Conservation (phyloP, 2,329 filamentous ascomycete genomes). For the Beauveria brongniartii region DNA sequence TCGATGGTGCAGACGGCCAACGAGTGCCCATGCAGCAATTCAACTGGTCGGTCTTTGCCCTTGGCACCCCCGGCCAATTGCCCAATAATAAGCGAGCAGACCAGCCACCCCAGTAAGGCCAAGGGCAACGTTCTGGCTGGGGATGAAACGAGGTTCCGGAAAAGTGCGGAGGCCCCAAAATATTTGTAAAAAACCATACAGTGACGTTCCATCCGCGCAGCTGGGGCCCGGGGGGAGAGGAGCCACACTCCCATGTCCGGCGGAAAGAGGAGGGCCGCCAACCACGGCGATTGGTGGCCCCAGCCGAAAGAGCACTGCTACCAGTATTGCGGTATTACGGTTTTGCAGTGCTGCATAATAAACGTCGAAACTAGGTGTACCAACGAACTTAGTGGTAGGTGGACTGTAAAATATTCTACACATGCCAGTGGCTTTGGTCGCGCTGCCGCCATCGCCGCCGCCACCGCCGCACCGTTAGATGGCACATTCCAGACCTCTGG, state of each 20-base stretch:
- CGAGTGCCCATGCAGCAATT: no score
- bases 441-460: background rate
- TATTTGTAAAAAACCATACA: background rate
- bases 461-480: background rate
- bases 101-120: background rate
- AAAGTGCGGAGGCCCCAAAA: background rate
- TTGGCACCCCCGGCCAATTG: background rate
- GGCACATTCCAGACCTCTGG: no score
- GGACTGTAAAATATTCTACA: no score
- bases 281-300: background rate
- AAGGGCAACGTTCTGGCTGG: background rate
- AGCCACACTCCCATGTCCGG: slow-evolving; percentile 9
- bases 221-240: background rate
- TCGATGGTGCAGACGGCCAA: no score
- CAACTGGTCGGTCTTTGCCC: no score
- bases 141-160: background rate
- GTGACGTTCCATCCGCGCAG: slow-evolving; percentile 10
- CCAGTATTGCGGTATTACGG: no score
- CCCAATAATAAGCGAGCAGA: background rate
- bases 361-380: no score
- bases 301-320: background rate
- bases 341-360: no score
- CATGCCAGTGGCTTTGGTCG: no score
- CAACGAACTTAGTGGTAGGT: no score
- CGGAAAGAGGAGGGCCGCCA: background rate